phyloP scores from a whole-genome alignment of 371 early-diverging fungal genomes.

The Mortierella sp. region DNA sequence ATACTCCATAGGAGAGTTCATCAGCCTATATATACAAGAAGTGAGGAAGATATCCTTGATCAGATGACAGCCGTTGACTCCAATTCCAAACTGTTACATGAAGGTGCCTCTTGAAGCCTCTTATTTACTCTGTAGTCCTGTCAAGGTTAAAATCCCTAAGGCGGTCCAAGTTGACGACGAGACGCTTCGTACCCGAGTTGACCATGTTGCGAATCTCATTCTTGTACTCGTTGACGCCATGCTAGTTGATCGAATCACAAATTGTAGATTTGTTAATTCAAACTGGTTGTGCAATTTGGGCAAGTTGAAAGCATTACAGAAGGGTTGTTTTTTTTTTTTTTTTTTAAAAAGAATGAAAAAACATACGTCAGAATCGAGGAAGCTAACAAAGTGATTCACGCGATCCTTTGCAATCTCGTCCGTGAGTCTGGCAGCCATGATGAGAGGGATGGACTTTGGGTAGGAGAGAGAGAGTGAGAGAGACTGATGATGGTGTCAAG shows the following conservation, averaged over 20 bases:
- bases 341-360: too few relatives aligned
- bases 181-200: slow-evolving; percentile 70
- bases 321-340: too few relatives aligned
- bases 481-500: not conserved
- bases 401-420: slow-evolving; percentile 54
- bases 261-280: not conserved
- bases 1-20: slow-evolving; percentile 85
- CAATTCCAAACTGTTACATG: not conserved
- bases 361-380: slow-evolving; percentile 58
- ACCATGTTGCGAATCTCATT: slow-evolving; percentile 78
- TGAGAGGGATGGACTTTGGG: not conserved
- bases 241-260: slow-evolving; percentile 28
- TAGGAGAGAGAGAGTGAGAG: not conserved
- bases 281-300: not conserved
- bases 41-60: not conserved
- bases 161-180: slow-evolving; percentile 92
- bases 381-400: slow-evolving; percentile 49
- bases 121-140: slow-evolving; percentile 72
- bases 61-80: not conserved
- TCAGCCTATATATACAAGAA: slow-evolving; percentile 63
- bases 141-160: slow-evolving; percentile 82
- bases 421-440: slow-evolving; percentile 42
- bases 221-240: slow-evolving; percentile 66
- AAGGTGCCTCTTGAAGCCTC: too few relatives aligned
- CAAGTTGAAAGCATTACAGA: not conserved